A percentile compares a stretch with the other conserved stretches of the same genome.
phyloP scores from a whole-genome alignment of 2,329 filamentous ascomycete species.

The Sporothrix humicola region DNA sequence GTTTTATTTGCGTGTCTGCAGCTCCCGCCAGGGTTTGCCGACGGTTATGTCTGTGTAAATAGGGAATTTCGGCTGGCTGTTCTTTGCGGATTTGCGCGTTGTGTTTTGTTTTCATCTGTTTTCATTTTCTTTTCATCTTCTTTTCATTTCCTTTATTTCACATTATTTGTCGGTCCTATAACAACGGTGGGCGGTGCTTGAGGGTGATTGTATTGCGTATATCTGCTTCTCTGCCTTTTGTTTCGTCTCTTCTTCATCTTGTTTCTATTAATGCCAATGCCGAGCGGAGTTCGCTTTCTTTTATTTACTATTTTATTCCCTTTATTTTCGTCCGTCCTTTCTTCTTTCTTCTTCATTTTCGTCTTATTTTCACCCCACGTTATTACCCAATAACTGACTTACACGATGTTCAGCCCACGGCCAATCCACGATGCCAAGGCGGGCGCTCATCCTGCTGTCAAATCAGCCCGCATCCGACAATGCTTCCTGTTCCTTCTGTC shows the following conservation, averaged over 20 bases:
- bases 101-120: neutral
- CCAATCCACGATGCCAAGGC: neutral
- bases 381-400: slow-evolving; percentile 15
- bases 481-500: neutral
- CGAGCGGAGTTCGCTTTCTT: slow-evolving; percentile 8
- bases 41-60: slow-evolving; percentile 25
- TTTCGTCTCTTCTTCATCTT: neutral
- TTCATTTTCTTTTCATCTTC: neutral
- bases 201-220: slow-evolving; percentile 13
- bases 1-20: slow-evolving; percentile 1
- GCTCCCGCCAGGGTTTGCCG: slow-evolving; percentile 2
- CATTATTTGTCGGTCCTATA: neutral
- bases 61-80: slow-evolving; percentile 22
- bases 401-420: slow-evolving; percentile 1
- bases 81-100: slow-evolving; percentile 15
- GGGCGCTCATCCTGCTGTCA: slow-evolving; percentile 11
- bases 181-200: neutral
- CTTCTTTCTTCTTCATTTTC: neutral
- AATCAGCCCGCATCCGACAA: neutral
- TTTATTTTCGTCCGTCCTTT: neutral
- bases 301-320: neutral
- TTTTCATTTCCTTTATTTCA: neutral
- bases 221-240: neutral
- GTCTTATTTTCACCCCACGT: neutral
- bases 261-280: slow-evolving; percentile 1